Evolutionary conservation across 805 yeast species (phyloP).

Genomic region (Starmerella sp.): DNA sequence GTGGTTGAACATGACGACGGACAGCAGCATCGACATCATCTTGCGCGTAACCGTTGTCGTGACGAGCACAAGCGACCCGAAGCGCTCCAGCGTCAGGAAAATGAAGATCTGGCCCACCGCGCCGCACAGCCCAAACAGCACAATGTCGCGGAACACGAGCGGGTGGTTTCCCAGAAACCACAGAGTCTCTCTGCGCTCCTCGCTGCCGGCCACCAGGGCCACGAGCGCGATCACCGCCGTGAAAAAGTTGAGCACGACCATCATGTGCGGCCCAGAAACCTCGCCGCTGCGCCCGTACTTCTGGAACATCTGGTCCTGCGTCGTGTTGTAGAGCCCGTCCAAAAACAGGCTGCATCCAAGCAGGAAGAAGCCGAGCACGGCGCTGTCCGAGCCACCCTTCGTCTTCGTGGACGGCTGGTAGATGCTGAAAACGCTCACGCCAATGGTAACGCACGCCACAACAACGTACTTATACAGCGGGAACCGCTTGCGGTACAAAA

Average conservation of each 20-base stretch:
- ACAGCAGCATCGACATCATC: slow-evolving; percentile 86
- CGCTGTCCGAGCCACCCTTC: slow-evolving; percentile 26
- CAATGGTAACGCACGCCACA: slow-evolving; percentile 65
- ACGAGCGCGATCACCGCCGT: slow-evolving; percentile 33
- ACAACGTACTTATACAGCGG: slow-evolving; percentile 69
- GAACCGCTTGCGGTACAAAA: slow-evolving; percentile 57
- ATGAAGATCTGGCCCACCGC: slow-evolving; percentile 92
- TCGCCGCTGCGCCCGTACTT: slow-evolving; percentile 26
- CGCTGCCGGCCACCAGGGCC: slow-evolving; percentile 34
- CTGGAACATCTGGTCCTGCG: slow-evolving; percentile 77
- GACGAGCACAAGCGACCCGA: slow-evolving; percentile 73
- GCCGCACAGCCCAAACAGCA: slow-evolving; percentile 65
- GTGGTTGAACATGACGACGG: slow-evolving; percentile 84
- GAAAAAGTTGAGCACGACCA: slow-evolving; percentile 54
- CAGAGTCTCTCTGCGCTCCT: slow-evolving; percentile 41
- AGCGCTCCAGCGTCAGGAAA: slow-evolving; percentile 68
- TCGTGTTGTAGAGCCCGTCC: slow-evolving; percentile 87
- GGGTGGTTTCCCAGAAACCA: slow-evolving; percentile 44
- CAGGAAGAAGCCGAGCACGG: slow-evolving; percentile 47
- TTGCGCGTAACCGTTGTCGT: slow-evolving; percentile 94
- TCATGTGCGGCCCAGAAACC: slow-evolving; percentile 76
- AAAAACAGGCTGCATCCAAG: slow-evolving; percentile 54
- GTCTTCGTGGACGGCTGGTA: slow-evolving; percentile 27
- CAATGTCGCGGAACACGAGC: slow-evolving; percentile 45
- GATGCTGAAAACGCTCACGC: slow-evolving; percentile 70